phyloP scores from a whole-genome alignment of 2,329 filamentous ascomycete genomes.

The Daldinia eschscholtzii region DNA sequence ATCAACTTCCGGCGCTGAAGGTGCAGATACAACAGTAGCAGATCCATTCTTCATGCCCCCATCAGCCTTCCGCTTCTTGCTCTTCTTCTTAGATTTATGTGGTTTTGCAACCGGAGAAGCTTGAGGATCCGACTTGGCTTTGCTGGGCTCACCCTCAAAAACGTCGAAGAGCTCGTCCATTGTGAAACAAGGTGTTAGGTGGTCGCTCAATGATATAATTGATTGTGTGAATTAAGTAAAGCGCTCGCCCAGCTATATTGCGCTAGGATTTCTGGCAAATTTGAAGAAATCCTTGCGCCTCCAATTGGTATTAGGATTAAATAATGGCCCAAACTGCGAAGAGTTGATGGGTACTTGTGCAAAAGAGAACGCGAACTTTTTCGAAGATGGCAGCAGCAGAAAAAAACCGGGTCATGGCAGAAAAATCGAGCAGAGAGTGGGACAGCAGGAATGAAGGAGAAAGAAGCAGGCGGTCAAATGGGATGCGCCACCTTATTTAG shows the following conservation, averaged over 20 bases:
- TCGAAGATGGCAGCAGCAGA: constrained; percentile 22
- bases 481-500: not conserved
- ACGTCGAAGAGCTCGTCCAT: constrained; percentile 87
- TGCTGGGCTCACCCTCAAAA: constrained; percentile 76
- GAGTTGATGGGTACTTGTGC: constrained; percentile 15
- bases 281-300: not conserved
- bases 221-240: not conserved
- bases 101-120: constrained; percentile 51
- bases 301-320: constrained; percentile 8
- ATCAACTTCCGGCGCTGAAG: constrained; percentile 53
- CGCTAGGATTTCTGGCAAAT: not conserved
- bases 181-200: constrained; percentile 26
- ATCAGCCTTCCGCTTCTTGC: constrained; percentile 89
- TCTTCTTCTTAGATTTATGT: constrained; percentile 63
- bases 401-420: constrained; percentile 46
- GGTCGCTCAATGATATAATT: not conserved
- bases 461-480: constrained; percentile 45
- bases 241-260: not conserved
- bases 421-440: constrained; percentile 43
- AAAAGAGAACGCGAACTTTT: constrained; percentile 37
- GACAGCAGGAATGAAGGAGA: constrained; percentile 17
- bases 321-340: constrained; percentile 6
- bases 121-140: constrained; percentile 56
- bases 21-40: constrained; percentile 47
- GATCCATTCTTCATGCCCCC: constrained; percentile 75